Evolutionary conservation across 805 yeast species (phyloP).

Genomic region (Saccharomycopsis sp.): DNA sequence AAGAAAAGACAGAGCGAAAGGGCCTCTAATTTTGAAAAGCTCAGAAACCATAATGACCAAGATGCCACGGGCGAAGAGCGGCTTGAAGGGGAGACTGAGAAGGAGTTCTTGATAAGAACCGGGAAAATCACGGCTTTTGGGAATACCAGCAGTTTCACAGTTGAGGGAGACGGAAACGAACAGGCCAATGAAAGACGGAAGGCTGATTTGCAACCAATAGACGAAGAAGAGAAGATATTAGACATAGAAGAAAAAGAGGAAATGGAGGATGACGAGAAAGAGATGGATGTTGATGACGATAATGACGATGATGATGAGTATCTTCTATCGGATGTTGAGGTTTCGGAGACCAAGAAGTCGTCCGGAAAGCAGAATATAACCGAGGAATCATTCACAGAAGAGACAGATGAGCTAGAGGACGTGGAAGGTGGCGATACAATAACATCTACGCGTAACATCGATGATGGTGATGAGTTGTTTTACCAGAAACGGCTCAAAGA

Average conservation of each 20-base stretch:
- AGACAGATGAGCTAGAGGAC: conserved; percentile 1
- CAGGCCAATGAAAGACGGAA: conserved; percentile 20
- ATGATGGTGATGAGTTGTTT: conserved; percentile 73
- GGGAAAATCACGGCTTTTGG: conserved; percentile 96
- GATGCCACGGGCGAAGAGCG: conserved; percentile 28
- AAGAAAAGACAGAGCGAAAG: conserved; percentile 22
- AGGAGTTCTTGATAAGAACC: conserved; percentile 75
- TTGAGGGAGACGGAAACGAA: conserved; percentile 26
- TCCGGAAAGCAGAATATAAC: conserved; percentile 13
- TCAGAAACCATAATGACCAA: conserved; percentile 10
- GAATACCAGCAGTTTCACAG: conserved; percentile 47
- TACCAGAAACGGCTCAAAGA: conserved; percentile 53
- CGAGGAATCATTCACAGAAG: conserved; percentile 3
- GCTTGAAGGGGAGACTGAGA: conserved; percentile 67
- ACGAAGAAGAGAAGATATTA: conserved; percentile 20
- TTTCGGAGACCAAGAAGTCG: background rate
- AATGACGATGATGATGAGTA: conserved; percentile 23
- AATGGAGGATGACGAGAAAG: conserved; percentile 25
- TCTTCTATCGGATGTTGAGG: conserved; percentile 14
- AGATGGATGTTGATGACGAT: conserved; percentile 24
- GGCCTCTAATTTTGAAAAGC: conserved; percentile 21
- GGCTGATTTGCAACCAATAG: conserved; percentile 15
- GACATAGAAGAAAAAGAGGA: conserved; percentile 18
- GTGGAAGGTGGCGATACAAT: conserved; percentile 19
- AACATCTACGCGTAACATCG: conserved; percentile 37